Conservation (phyloP, 2,329 filamentous ascomycete species). For the Hypoxylon sp. region DNA sequence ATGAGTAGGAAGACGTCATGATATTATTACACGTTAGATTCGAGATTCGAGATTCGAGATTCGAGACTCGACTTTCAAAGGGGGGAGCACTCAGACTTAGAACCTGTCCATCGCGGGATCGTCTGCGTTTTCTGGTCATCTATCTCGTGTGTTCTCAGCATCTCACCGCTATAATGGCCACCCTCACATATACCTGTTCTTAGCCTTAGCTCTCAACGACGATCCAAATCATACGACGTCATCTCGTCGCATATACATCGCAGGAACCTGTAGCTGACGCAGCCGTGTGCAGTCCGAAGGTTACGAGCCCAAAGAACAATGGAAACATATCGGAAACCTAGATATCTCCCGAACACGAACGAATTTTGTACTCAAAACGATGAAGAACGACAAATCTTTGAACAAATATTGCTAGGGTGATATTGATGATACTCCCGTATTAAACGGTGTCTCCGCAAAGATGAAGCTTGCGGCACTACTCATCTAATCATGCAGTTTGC, state of each 20-base stretch:
- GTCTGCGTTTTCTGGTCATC: neutral
- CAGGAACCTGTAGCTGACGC: neutral
- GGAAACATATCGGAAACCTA: neutral
- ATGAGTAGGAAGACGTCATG: neutral
- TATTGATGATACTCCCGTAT: slow-evolving; percentile 17
- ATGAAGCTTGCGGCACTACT: slow-evolving; percentile 25
- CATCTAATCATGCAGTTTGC: slow-evolving; percentile 44
- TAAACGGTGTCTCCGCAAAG: slow-evolving; percentile 10
- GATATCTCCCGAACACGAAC: neutral
- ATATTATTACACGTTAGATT: neutral
- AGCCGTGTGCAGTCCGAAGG: neutral
- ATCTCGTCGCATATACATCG: neutral
- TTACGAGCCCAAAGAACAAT: neutral
- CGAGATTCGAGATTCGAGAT: neutral
- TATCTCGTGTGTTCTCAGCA: neutral
- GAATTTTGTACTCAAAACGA: neutral
- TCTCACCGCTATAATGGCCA: neutral
- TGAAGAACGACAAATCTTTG: slow-evolving; percentile 7
- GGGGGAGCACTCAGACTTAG: neutral
- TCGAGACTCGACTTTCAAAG: neutral
- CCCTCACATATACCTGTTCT: neutral
- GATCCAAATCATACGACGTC: slow-evolving; percentile 14
- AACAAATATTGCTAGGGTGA: slow-evolving; percentile 22
- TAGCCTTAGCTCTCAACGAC: neutral
- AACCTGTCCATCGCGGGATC: neutral